Evolutionary conservation across 306 rosid species (phyloP), one percentile per base, ranked within the genome.

Genomic region (Castanea mollissima): DNA sequence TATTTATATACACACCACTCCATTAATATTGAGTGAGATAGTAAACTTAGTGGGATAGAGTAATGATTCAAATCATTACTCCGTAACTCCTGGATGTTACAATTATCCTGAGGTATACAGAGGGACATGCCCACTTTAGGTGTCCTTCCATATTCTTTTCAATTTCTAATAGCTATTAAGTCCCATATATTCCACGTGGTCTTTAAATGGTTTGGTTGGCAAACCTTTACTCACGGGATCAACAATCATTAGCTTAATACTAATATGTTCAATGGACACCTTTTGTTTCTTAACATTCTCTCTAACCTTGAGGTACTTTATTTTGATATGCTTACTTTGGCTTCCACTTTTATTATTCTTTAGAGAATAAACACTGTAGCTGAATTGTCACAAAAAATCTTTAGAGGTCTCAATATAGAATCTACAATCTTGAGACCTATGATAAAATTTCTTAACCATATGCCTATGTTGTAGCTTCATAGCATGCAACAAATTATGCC

Each of bases 301-400:
- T 31, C 32, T 55, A 0, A 73, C 64, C 18, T 19, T 6, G 27
- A 27, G 32, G 12, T 54, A 56, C 38, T 57, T 57, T 1, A 74
- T 60, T 13, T 34, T 14, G 4, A 74, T 38, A 21, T 38, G 67
- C 8, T 13, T 34, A 21, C 12, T 59, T 0, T 2, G 12, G 5
- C 52, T 38, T 74, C 21, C 38, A 71, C 19, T 35, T 13, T n/a
- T 74, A 21, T 18, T 74, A 2, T 74, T 74, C 78, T 58, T 74
- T 25, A 32, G 69, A 14, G 1, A 57, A 38, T 18, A 38, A 74
- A 74, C 10, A 57, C 6, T 13, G 21, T 2, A 57, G 21, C 32
- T 2, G 23, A 6, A 35, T 58, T 74, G 13, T 57, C 69, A 57
- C 56, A 57, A 1, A 32, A 5, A 74, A 25, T 56, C 4, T 15